These are phyloP conservation scores for Bryum argenteum DNA, from an alignment of 225 moss, liverwort and hornwort species.

Conservation along the genomic window DNA sequence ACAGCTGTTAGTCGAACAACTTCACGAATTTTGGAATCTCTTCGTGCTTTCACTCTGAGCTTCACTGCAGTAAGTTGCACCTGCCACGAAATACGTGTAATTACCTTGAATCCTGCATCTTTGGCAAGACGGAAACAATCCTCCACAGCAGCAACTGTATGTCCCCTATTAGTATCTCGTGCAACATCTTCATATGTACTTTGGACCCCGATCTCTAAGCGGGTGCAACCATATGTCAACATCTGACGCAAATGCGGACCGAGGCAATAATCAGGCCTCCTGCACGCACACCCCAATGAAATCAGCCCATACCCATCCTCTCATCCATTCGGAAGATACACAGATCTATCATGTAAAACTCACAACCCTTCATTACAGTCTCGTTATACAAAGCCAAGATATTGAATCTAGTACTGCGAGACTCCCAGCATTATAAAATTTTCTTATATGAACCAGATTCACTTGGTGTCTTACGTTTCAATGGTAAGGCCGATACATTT, in stretches of 20 bases:
- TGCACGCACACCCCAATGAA: slow-evolving; percentile 43
- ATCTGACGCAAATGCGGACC: slow-evolving; percentile 97
- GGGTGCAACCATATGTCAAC: slow-evolving; percentile 96
- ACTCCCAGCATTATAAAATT: no score
- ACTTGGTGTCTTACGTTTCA: slow-evolving; percentile 72
- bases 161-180: slow-evolving; percentile 96
- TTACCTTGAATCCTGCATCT: slow-evolving; percentile 95
- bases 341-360: slow-evolving; percentile 6
- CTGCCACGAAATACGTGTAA: background rate
- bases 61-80: background rate
- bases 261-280: slow-evolving; percentile 99
- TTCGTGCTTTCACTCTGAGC: no score
- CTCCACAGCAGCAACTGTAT: slow-evolving; percentile 93
- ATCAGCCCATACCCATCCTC: slow-evolving; percentile 17
- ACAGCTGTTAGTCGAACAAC: background rate
- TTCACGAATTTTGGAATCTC: background rate
- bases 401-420: background rate
- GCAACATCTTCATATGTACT: slow-evolving; percentile 99
- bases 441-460: background rate
- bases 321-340: background rate
- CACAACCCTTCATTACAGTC: slow-evolving; percentile 6
- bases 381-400: background rate
- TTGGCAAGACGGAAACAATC: slow-evolving; percentile 98
- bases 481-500: slow-evolving; percentile 99
- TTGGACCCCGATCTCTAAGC: slow-evolving; percentile 98